Percentiles rank a stretch among this genome's conserved stretches.
Evolutionary conservation across 345 rosid genomes (phyloP).

Genomic region (Eucalyptus cloeziana): DNA sequence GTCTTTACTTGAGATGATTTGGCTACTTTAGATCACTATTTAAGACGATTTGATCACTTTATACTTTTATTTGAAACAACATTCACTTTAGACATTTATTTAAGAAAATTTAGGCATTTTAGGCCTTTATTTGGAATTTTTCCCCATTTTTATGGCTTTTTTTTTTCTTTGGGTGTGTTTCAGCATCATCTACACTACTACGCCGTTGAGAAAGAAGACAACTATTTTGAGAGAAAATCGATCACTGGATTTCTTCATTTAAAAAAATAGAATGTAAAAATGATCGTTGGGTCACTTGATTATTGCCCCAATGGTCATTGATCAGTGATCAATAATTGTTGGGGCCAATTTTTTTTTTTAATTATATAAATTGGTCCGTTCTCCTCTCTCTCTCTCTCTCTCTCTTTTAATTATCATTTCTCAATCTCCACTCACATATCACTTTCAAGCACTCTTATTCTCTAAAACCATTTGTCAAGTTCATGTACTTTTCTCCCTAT

Average conservation of each 20-base stretch:
- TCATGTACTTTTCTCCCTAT: background rate
- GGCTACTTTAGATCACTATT: too few species aligned
- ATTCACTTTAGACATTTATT: fast-evolving
- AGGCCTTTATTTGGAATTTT: fast-evolving
- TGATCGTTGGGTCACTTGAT: background rate
- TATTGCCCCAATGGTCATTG: background rate
- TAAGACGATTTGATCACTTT: too few species aligned
- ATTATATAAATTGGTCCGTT: background rate
- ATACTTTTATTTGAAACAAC: too few species aligned
- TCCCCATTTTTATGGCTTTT: background rate
- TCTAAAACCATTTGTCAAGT: background rate
- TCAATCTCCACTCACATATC: background rate
- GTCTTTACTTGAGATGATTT: too few species aligned
- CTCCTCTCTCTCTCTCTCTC: fast-evolving
- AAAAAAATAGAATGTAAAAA: background rate
- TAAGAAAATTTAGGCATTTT: too few species aligned
- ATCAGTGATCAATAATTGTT: background rate
- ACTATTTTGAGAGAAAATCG: background rate
- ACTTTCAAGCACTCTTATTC: background rate
- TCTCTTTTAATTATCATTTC: background rate
- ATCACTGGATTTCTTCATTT: background rate
- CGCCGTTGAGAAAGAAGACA: background rate
- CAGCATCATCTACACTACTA: background rate
- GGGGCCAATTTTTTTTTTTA: background rate
- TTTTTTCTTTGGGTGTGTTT: background rate